A percentile compares a stretch with the other conserved stretches of the same genome.
Conservation (phyloP, 2,329 filamentous ascomycete species). For the Cytospora piceicola region DNA sequence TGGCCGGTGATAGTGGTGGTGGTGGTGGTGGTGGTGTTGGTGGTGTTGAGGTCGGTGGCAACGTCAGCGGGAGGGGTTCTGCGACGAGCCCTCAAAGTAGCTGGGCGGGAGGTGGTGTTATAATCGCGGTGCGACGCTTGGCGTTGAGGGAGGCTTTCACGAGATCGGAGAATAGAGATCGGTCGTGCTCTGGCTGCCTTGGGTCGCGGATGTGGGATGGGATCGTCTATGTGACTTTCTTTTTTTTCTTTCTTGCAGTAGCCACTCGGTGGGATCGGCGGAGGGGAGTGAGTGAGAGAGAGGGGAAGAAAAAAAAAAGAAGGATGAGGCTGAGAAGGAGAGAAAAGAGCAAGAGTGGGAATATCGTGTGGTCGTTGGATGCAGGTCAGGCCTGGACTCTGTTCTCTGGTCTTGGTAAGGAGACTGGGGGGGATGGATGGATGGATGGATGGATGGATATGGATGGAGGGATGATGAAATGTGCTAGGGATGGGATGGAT, state of each 20-base stretch:
- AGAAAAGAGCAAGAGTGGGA: slow-evolving; percentile 4
- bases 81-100: slow-evolving; percentile 20
- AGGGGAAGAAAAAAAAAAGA: not conserved
- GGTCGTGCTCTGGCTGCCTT: not conserved
- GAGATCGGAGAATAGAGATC: not conserved
- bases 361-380: slow-evolving; percentile 5
- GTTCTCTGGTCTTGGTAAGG: not conserved
- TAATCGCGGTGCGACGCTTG: slow-evolving; percentile 3
- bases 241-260: not conserved
- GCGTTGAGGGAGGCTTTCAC: not conserved
- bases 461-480: not conserved
- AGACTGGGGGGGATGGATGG: not conserved
- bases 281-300: not conserved
- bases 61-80: slow-evolving; percentile 11
- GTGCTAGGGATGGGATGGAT: not conserved
- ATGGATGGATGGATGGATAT: not conserved
- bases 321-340: not conserved
- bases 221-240: not conserved
- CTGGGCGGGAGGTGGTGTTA: slow-evolving; percentile 5
- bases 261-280: not conserved
- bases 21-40: slow-evolving; percentile 7
- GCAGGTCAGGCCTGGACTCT: slow-evolving; percentile 1
- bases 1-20: not conserved
- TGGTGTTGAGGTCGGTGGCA: slow-evolving; percentile 6
- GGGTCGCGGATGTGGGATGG: not conserved